Base-by-base conservation (phyloP, 805 yeast species). In the Cyberlindnera mycetangii region DNA sequence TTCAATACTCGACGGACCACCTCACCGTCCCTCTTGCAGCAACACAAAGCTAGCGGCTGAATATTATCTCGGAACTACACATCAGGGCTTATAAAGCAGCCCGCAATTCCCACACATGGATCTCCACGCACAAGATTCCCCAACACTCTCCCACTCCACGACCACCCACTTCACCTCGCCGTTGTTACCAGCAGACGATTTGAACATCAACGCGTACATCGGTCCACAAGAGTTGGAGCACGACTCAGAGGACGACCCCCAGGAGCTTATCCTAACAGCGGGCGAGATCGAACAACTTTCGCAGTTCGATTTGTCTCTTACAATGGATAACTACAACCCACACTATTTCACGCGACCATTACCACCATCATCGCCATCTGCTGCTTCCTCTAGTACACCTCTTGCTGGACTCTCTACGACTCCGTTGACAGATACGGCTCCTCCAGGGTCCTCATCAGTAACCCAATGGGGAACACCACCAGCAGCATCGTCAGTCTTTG, bases 61-160 rank as follows among this genome's bases (percentile, higher is more conserved):
- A 37, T 37, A 37, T 37, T 37, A 37, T 37, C 32, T 27, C 40
- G 40, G 40, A 37, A 27, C n/a, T n/a, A 37, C 40, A 37, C 40
- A 33, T 18, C 40, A 27, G 11, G 19, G 19, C 33, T 31, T 17
- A 16, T 32, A 19, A 17, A 17, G 20, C 22, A 18, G 18, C 36
- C n/a, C 36, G n/a, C 36, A 5, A n/a, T 7, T 19, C 20, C 33
- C 20, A 12, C 36, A 19, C 36, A 32, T 17, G 36, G 36, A 17
- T 5, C 36, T 34, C 37, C 37, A 34, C 7, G 12, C 37, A 34
- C 11, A 16, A 7, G 17, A n/a, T 10, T 30, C 32, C 18, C 9
- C 32, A n/a, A n/a, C 32, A 5, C 19, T 16, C 32, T 7, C 19
- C 5, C 19, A 30, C 19, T 7, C 28, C 28, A 11, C 28, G 12